phyloP scores from a whole-genome alignment of 2,329 filamentous ascomycete genomes.

The Sarocladiaceae sp. region DNA sequence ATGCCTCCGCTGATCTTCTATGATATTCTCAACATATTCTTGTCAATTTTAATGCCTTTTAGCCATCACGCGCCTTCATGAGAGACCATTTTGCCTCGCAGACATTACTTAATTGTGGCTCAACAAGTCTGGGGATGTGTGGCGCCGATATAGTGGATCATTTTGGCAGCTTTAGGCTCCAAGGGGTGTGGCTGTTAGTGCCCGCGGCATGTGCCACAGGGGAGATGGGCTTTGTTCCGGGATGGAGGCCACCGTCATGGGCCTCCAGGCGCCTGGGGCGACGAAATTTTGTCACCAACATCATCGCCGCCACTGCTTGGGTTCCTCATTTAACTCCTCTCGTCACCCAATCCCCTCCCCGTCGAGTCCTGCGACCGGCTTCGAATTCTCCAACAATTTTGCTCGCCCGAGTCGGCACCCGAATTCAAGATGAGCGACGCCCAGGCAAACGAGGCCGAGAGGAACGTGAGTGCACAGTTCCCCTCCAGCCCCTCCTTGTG shows the following conservation, averaged over 20 bases:
- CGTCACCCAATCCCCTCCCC: not conserved
- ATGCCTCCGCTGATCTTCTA: no score
- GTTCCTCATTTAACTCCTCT: not conserved
- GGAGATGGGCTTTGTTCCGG: not conserved
- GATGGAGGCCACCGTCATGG: not conserved
- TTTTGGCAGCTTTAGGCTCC: not conserved
- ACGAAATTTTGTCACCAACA: constrained; percentile 10
- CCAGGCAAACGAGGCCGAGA: constrained; percentile 90
- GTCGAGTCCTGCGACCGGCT: not conserved
- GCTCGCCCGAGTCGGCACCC: constrained; percentile 4
- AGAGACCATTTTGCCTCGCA: no score
- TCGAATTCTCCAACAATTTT: constrained; percentile 7
- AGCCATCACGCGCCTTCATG: no score
- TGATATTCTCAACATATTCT: no score
- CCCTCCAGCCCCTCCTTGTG: constrained; percentile 9
- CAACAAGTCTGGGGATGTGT: not conserved
- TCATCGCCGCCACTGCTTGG: constrained; percentile 2
- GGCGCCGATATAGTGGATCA: not conserved
- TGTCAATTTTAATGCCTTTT: not conserved
- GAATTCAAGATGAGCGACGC: constrained; percentile 74
- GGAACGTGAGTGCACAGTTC: constrained; percentile 63
- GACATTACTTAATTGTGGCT: not conserved
- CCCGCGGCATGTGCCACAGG: not conserved
- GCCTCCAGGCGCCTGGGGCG: not conserved
- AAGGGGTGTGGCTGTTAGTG: constrained; percentile 7